phyloP scores from a whole-genome alignment of 2,329 filamentous ascomycete genomes.

The Ceratocystis variospora region DNA sequence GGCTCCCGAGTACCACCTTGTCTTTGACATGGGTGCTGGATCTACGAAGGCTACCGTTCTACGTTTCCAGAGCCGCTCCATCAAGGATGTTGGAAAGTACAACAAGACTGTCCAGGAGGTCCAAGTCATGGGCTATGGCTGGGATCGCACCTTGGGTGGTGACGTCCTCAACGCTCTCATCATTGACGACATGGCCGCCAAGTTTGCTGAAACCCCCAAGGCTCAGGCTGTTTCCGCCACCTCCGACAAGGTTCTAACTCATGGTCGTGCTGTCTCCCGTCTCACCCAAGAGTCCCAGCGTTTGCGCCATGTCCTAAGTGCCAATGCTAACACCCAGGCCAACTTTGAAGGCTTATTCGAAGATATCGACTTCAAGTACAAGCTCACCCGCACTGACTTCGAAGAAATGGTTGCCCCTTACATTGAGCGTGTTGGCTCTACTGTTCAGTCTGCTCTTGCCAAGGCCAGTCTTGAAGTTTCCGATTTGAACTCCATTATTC shows the following conservation, averaged over 20 bases:
- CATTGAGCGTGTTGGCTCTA: constrained; percentile 51
- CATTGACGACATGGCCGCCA: constrained; percentile 70
- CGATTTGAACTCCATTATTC: constrained; percentile 78
- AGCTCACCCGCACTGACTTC: constrained; percentile 65
- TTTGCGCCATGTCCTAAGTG: constrained; percentile 77
- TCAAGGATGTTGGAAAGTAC: constrained; percentile 84
- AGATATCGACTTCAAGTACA: constrained; percentile 87
- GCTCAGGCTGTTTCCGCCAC: constrained; percentile 52
- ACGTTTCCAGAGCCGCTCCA: constrained; percentile 72
- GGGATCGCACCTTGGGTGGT: constrained; percentile 80
- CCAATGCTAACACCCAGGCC: constrained; percentile 67
- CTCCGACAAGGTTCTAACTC: constrained; percentile 48
- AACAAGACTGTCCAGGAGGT: constrained; percentile 97
- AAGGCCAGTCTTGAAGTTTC: constrained; percentile 56
- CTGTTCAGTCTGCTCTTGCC: constrained; percentile 61
- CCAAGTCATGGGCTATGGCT: constrained; percentile 72
- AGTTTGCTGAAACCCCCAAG: constrained; percentile 58
- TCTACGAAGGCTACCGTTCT: constrained; percentile 83
- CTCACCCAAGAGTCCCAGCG: constrained; percentile 87
- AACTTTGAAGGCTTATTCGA: constrained; percentile 85
- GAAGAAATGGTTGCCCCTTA: constrained; percentile 62
- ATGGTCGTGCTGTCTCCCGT: constrained; percentile 77
- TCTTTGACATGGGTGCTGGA: constrained; percentile 96
- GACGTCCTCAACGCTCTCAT: constrained; percentile 81
- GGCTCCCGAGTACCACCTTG: constrained; percentile 79